Conservation (phyloP, 208 protist genomes). For the Porcisia deanei region DNA sequence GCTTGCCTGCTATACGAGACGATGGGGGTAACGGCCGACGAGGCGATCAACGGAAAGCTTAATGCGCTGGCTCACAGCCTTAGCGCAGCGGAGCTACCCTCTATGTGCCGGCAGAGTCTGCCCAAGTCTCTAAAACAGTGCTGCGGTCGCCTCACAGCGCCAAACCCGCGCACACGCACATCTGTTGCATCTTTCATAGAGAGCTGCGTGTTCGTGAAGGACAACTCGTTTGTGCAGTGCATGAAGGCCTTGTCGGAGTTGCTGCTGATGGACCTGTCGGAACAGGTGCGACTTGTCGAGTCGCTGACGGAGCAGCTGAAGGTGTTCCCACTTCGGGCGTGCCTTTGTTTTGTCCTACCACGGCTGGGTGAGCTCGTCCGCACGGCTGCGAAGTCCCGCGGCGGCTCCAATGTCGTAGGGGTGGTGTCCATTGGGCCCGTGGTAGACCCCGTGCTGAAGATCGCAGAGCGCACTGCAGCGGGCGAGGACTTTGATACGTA, state of each 20-base stretch:
- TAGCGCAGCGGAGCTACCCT: constrained; percentile 26
- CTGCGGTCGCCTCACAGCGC: constrained; percentile 48
- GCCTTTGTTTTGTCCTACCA: constrained; percentile 60
- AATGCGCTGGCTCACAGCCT: constrained; percentile 19
- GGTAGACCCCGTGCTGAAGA: constrained; percentile 60
- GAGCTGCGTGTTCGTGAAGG: constrained; percentile 56
- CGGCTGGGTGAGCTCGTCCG: constrained; percentile 59
- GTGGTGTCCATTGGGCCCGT: constrained; percentile 37
- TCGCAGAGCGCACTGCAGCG: constrained; percentile 39
- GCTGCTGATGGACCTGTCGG: constrained; percentile 55
- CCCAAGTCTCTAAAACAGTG: constrained; percentile 52
- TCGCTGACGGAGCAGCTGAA: constrained; percentile 46
- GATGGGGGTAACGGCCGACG: constrained; percentile 33
- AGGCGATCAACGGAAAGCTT: constrained; percentile 26
- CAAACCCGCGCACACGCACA: constrained; percentile 51
- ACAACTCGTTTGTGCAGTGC: constrained; percentile 63
- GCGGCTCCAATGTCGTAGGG: constrained; percentile 11
- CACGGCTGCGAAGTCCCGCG: constrained; percentile 32
- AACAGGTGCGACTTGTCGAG: constrained; percentile 61
- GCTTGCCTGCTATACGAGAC: constrained; percentile 78
- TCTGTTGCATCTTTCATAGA: constrained; percentile 51
- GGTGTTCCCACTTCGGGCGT: constrained; percentile 58
- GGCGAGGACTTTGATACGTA: constrained; percentile 53
- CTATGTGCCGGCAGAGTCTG: constrained; percentile 33
- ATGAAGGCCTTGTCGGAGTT: constrained; percentile 66